Evolutionary conservation across 1,284 basidiomycete genomes (phyloP).

Genomic region (Ustilago lituana): DNA sequence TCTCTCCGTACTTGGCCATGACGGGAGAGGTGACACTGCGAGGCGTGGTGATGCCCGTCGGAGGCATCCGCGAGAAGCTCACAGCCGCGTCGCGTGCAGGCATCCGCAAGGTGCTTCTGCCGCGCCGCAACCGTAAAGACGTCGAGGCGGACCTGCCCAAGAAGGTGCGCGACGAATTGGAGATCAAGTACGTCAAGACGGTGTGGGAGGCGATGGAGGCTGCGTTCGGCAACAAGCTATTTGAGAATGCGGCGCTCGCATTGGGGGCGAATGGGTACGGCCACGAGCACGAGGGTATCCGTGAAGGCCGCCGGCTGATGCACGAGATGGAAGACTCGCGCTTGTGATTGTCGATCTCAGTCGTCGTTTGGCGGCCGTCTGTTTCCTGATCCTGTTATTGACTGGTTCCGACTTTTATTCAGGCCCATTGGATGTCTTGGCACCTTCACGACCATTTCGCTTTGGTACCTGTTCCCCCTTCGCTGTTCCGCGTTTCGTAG

Average conservation of each 20-base stretch:
- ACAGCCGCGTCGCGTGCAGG: conserved; percentile 75
- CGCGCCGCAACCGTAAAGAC: conserved; percentile 82
- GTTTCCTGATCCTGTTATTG: too few relatives aligned
- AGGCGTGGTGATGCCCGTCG: conserved; percentile 63
- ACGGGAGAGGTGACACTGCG: conserved; percentile 65
- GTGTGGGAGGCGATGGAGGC: conserved; percentile 81
- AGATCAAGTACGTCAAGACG: conserved; percentile 81
- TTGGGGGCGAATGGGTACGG: conserved; percentile 42
- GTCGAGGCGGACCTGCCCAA: conserved; percentile 82
- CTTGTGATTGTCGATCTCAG: conserved; percentile 18
- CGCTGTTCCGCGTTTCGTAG: too few relatives aligned
- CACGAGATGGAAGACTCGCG: conserved; percentile 46
- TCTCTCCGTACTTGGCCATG: conserved; percentile 63
- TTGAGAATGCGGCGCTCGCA: conserved; percentile 51
- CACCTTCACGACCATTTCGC: too few relatives aligned
- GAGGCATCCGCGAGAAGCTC: conserved; percentile 65
- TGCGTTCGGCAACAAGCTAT: conserved; percentile 67
- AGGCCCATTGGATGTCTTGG: too few relatives aligned
- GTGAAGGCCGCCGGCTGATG: conserved; percentile 53
- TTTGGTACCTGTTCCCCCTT: too few relatives aligned
- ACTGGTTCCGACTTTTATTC: too few relatives aligned
- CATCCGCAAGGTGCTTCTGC: conserved; percentile 81
- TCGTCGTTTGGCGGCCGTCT: too few relatives aligned
- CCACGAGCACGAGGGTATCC: conserved; percentile 56
- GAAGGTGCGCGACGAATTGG: conserved; percentile 77